Percentiles rank a stretch among this genome's conserved stretches.
These are phyloP conservation scores for Nitzschia putrida DNA, from an alignment of 108 stramenopile genomes.

Conservation along the genomic window DNA sequence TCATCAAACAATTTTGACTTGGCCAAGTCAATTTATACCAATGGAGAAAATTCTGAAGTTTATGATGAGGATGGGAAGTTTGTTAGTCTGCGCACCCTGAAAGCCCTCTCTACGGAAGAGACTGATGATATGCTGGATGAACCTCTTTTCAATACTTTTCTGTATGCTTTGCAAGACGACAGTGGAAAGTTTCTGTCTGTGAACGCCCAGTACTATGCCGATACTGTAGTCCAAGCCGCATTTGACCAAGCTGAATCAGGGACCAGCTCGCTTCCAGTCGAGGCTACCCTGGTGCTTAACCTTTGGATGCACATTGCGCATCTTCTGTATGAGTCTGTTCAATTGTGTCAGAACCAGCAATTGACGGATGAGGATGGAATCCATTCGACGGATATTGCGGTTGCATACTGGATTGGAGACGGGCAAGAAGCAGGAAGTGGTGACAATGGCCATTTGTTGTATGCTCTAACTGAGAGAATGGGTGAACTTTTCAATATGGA, in stretches of 20 bases:
- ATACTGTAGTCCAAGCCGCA: conserved; percentile 58
- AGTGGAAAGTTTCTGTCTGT: conserved; percentile 47
- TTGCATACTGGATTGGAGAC: conserved; percentile 86
- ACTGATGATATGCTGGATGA: conserved; percentile 57
- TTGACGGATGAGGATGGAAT: conserved; percentile 58
- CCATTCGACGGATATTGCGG: conserved; percentile 72
- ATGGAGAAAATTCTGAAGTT: conserved; percentile 70
- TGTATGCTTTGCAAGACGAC: conserved; percentile 62
- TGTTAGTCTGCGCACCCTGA: conserved; percentile 48
- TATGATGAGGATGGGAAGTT: conserved; percentile 62
- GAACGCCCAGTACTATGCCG: conserved; percentile 61
- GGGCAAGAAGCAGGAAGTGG: conserved; percentile 66
- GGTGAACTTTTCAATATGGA: conserved; percentile 57
- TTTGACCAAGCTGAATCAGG: conserved; percentile 33
- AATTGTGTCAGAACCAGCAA: conserved; percentile 40
- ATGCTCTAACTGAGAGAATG: conserved; percentile 70
- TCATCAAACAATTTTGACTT: conserved; percentile 38
- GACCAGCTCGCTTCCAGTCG: conserved; percentile 48
- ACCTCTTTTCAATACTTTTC: conserved; percentile 66
- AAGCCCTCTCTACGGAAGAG: conserved; percentile 55
- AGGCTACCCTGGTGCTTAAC: conserved; percentile 68
- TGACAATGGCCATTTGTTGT: conserved; percentile 71
- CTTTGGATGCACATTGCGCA: conserved; percentile 82
- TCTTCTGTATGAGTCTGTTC: conserved; percentile 51
- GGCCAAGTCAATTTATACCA: conserved; percentile 57